Conservation (phyloP, 1,284 basidiomycete genomes). For the Cryptococcus wingfieldii region DNA sequence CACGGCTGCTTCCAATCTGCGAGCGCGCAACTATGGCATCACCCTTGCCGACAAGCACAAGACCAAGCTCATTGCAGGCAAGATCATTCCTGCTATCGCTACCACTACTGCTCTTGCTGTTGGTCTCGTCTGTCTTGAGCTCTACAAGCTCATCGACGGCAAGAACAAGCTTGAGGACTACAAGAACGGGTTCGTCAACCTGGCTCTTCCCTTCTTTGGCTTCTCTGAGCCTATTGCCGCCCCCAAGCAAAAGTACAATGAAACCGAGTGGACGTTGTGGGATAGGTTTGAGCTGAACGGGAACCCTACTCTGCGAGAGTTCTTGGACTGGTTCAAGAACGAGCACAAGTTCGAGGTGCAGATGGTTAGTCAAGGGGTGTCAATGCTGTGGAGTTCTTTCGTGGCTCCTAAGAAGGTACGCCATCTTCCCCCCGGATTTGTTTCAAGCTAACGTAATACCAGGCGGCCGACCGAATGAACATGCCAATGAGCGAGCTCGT, state of each 20-base stretch:
- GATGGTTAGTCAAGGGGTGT: slow-evolving; percentile 96
- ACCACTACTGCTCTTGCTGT: slow-evolving; percentile 95
- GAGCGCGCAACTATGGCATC: slow-evolving; percentile 94
- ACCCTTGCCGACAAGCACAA: slow-evolving; percentile 81
- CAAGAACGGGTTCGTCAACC: slow-evolving; percentile 98
- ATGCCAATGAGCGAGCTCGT: slow-evolving; percentile 90
- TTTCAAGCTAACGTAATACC: slow-evolving; percentile 1
- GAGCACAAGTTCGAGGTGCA: slow-evolving; percentile 83
- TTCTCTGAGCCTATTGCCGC: slow-evolving; percentile 98
- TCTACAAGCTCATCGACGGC: slow-evolving; percentile 97
- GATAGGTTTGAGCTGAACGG: slow-evolving; percentile 90
- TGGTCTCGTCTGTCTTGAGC: slow-evolving; percentile 90
- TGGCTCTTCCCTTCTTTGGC: slow-evolving; percentile 97
- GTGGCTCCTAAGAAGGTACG: slow-evolving; percentile 81
- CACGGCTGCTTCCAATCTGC: slow-evolving; percentile 94
- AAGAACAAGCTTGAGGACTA: slow-evolving; percentile 90
- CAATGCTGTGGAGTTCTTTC: slow-evolving; percentile 96
- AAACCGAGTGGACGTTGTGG: slow-evolving; percentile 96
- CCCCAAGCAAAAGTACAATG: slow-evolving; percentile 80
- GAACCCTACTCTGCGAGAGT: slow-evolving; percentile 82
- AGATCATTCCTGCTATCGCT: slow-evolving; percentile 99
- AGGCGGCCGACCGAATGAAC: slow-evolving; percentile 79
- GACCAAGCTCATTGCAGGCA: slow-evolving; percentile 98
- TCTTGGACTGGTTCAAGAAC: slow-evolving; percentile 78
- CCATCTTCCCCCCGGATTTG: slow-evolving; percentile 3